A percentile compares a stretch with the other conserved stretches of the same genome.
These are phyloP conservation scores for Miscanthus lutarioriparius DNA, from an alignment of 176 grass and related monocot genomes.

Conservation along the genomic window DNA sequence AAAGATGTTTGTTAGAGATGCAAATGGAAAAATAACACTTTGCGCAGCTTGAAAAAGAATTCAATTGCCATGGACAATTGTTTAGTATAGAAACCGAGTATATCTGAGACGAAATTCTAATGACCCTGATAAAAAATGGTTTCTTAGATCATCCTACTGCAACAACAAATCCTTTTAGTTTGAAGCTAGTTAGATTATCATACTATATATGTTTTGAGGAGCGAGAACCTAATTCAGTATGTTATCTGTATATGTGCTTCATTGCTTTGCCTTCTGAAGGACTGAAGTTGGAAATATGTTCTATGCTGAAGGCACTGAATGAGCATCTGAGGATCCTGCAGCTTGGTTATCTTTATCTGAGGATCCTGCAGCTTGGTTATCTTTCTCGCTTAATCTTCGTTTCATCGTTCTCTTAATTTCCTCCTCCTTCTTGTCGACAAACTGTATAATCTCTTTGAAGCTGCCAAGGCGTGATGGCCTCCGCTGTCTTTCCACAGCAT, in stretches of 20 bases:
- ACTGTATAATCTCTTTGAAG: constrained; percentile 65
- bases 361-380: constrained; percentile 40
- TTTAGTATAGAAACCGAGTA: background rate
- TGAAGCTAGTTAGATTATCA: constrained; percentile 14
- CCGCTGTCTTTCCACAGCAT: constrained; percentile 9
- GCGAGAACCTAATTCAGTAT: background rate
- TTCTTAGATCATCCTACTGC: constrained; percentile 13
- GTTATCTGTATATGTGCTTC: background rate
- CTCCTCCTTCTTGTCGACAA: constrained; percentile 67
- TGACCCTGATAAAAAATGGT: constrained; percentile 16
- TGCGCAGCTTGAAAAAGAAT: background rate
- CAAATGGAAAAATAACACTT: background rate
- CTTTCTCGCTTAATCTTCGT: constrained; percentile 63
- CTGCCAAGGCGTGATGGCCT: constrained; percentile 49
- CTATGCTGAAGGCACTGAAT: constrained; percentile 17
- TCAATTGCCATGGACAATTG: background rate
- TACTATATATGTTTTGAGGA: background rate
- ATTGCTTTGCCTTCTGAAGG: constrained; percentile 9
- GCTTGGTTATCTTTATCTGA: constrained; percentile 34
- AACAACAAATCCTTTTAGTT: background rate
- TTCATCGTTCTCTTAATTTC: constrained; percentile 44
- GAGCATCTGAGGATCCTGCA: constrained; percentile 32
- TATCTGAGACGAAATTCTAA: constrained; percentile 14
- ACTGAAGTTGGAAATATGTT: background rate
- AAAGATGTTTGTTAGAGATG: background rate